phyloP scores from a whole-genome alignment of 805 yeast species.

The Candida silvatica region DNA sequence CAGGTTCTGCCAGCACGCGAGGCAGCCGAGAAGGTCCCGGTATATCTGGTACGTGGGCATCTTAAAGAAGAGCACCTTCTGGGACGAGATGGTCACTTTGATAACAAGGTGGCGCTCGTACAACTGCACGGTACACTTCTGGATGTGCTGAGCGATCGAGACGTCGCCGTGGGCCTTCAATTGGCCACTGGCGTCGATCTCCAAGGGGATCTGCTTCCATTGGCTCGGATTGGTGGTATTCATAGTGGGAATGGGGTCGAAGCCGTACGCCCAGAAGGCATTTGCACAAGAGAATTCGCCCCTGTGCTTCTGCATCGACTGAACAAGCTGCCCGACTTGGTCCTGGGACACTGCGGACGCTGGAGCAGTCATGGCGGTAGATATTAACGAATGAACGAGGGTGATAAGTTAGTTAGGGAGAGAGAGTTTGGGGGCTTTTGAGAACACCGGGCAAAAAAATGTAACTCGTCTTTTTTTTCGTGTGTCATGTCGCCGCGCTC shows the following conservation, averaged over 20 bases:
- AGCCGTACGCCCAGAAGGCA: conserved; percentile 6
- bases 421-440: too few species aligned
- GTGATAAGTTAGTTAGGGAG: too few species aligned
- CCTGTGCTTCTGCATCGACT: not conserved
- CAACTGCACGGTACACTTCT: conserved; percentile 21
- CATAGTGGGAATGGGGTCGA: conserved; percentile 1
- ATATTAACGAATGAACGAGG: too few species aligned
- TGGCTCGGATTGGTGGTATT: not conserved
- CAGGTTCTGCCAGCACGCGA: conserved; percentile 43
- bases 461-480: too few species aligned
- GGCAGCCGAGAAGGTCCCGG: conserved; percentile 30
- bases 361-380: too few species aligned
- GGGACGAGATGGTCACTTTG: conserved; percentile 30
- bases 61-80: conserved; percentile 13
- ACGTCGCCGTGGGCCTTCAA: conserved; percentile 12
- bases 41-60: conserved; percentile 30
- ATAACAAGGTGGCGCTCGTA: conserved; percentile 26
- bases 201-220: conserved; percentile 18
- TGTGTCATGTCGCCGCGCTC: too few species aligned
- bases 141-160: conserved; percentile 19
- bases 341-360: too few species aligned
- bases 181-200: conserved; percentile 19
- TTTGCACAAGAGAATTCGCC: conserved; percentile 4
- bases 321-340: not conserved
- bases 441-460: too few species aligned